These are phyloP conservation scores for Silene vulgaris DNA, from an alignment of 179 eudicot species.

Conservation along the genomic window DNA sequence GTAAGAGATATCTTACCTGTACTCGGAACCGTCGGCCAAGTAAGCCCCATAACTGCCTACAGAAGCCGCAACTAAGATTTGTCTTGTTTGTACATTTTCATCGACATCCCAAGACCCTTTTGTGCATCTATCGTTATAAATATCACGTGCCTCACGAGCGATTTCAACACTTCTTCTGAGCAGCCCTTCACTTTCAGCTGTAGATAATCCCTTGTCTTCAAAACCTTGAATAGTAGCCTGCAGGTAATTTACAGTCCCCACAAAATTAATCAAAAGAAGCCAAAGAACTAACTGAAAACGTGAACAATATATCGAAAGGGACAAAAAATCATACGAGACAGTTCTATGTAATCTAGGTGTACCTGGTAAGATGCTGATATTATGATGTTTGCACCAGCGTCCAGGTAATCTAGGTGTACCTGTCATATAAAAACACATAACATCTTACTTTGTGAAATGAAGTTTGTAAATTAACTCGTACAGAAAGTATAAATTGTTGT, in stretches of 20 bases:
- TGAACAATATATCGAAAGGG: not conserved
- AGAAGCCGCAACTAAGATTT: conserved; percentile 73
- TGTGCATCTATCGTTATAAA: conserved; percentile 48
- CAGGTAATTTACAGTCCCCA: conserved; percentile 4
- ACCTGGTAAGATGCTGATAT: conserved; percentile 85
- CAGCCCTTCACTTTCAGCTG: conserved; percentile 58
- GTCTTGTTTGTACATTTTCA: conserved; percentile 41
- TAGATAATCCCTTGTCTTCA: conserved; percentile 57
- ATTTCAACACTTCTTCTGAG: conserved; percentile 63
- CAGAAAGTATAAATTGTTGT: no score
- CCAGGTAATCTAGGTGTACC: conserved; percentile 88
- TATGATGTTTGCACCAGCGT: conserved; percentile 80
- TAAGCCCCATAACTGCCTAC: conserved; percentile 88
- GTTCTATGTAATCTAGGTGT: not conserved
- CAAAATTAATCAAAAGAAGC: not conserved
- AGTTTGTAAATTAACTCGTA: no score
- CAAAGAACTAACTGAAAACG: not conserved
- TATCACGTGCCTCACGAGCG: conserved; percentile 67
- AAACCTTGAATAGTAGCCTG: conserved; percentile 86
- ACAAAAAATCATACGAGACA: no score
- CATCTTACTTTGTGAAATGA: not conserved
- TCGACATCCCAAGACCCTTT: conserved; percentile 29
- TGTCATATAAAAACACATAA: conserved; percentile 24
- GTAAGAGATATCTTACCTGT: conserved; percentile 38
- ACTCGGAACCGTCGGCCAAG: conserved; percentile 87